Percentiles rank a stretch among this genome's conserved stretches.
Conservation (phyloP, 1,284 basidiomycete species). For the Neotropicomus parvogracilis region DNA sequence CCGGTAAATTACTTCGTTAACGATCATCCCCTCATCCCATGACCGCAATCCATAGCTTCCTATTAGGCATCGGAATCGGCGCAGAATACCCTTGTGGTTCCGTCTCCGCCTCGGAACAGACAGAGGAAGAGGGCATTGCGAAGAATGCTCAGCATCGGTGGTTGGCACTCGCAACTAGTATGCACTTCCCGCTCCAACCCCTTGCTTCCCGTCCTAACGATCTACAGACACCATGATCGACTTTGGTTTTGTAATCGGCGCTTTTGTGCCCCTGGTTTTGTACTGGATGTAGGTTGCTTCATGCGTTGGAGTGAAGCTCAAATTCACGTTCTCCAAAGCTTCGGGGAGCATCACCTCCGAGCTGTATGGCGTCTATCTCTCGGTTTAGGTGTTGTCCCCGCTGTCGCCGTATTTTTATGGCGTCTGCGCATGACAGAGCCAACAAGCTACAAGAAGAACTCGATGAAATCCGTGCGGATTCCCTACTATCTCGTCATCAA, state of each 20-base stretch:
- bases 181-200: constrained; percentile 24
- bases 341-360: constrained; percentile 75
- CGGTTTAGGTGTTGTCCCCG: constrained; percentile 84
- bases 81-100: constrained; percentile 91
- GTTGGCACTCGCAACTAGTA: constrained; percentile 83
- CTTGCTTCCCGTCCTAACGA: constrained; percentile 2
- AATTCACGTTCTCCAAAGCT: constrained; percentile 40
- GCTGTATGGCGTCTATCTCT: constrained; percentile 88
- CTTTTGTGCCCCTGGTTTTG: constrained; percentile 82
- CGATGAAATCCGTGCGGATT: constrained; percentile 71
- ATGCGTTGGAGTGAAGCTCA: background rate
- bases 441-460: constrained; percentile 61
- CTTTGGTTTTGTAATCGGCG: constrained; percentile 77
- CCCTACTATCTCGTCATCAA: constrained; percentile 80
- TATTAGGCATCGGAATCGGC: constrained; percentile 81
- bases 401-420: constrained; percentile 80
- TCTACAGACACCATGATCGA: constrained; percentile 80
- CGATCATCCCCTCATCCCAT: background rate
- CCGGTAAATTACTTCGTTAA: constrained; percentile 45
- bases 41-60: constrained; percentile 46
- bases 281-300: constrained; percentile 70
- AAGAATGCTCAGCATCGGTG: constrained; percentile 82
- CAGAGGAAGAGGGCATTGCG: constrained; percentile 74
- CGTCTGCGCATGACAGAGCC: constrained; percentile 85
- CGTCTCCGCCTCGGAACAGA: constrained; percentile 89